Conservation (phyloP, 345 rosid genomes). For the Eucalyptus grandis region DNA sequence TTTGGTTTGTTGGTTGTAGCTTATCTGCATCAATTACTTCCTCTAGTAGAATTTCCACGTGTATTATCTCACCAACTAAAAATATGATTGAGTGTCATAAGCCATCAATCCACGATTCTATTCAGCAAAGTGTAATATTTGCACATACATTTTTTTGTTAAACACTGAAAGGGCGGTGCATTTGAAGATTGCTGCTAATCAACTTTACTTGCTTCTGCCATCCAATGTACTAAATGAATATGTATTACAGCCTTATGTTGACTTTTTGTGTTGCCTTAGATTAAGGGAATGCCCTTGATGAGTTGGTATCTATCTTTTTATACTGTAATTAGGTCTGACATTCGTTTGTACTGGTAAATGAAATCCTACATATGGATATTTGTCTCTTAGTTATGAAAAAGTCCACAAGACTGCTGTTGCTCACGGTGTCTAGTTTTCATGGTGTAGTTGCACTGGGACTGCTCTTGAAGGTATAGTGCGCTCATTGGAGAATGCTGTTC, state of each 20-base stretch:
- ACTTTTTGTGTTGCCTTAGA: neutral
- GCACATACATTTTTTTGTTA: neutral
- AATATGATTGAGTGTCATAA: neutral
- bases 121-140: neutral
- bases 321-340: neutral
- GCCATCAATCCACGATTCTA: neutral
- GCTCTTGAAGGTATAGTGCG: neutral
- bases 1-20: neutral
- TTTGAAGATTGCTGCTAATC: neutral
- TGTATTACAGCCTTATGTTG: neutral
- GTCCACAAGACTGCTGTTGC: neutral
- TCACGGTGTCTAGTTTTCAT: neutral
- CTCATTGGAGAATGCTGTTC: neutral
- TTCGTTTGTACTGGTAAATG: neutral
- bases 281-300: neutral
- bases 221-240: neutral
- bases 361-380: neutral
- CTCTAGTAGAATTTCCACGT: too few species aligned
- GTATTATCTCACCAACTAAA: neutral
- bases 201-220: neutral
- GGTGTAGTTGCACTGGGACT: neutral
- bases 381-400: neutral
- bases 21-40: neutral
- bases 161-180: neutral
- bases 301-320: neutral